Evolutionary conservation across 306 rosid species (phyloP).

Genomic region (Senna tora): DNA sequence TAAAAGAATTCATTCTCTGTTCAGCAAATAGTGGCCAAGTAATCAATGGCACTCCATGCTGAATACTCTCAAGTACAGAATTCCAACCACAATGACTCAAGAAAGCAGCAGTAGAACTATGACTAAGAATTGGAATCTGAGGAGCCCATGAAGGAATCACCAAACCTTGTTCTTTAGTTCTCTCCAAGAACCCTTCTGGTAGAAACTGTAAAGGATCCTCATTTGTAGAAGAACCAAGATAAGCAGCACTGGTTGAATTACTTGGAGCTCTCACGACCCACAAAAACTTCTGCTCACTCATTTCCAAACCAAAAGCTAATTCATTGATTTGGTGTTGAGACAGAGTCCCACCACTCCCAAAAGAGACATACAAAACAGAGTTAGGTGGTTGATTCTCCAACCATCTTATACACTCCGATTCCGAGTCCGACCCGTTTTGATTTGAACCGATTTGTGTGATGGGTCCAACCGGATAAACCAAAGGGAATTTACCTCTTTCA

Average conservation of each 20-base stretch:
- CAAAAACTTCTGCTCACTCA: constrained; percentile 17
- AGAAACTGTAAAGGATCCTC: constrained; percentile 31
- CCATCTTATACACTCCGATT: constrained; percentile 37
- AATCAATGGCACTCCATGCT: not conserved
- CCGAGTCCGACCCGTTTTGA: not conserved
- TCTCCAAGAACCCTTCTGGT: constrained; percentile 39
- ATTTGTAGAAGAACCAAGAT: not conserved
- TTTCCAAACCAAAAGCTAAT: constrained; percentile 41
- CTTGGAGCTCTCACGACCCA: constrained; percentile 42
- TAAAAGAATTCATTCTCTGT: constrained; percentile 26
- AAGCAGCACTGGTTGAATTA: constrained; percentile 12
- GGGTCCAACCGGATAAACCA: constrained; percentile 47
- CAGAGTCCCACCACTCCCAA: constrained; percentile 47
- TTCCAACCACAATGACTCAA: constrained; percentile 45
- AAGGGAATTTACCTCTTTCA: not conserved
- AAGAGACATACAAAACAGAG: constrained; percentile 37
- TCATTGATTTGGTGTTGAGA: constrained; percentile 33
- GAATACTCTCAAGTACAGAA: constrained; percentile 33
- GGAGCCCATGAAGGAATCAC: constrained; percentile 48
- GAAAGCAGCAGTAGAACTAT: constrained; percentile 38
- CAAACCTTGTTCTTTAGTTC: constrained; percentile 40
- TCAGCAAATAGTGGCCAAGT: constrained; percentile 35
- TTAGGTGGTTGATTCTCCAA: constrained; percentile 34
- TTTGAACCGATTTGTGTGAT: constrained; percentile 10
- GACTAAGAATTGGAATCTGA: constrained; percentile 38